A percentile compares a stretch with the other conserved stretches of the same genome.
These are phyloP conservation scores for Moniliophthora roreri DNA, from an alignment of 1,284 basidiomycete genomes.

Conservation along the genomic window DNA sequence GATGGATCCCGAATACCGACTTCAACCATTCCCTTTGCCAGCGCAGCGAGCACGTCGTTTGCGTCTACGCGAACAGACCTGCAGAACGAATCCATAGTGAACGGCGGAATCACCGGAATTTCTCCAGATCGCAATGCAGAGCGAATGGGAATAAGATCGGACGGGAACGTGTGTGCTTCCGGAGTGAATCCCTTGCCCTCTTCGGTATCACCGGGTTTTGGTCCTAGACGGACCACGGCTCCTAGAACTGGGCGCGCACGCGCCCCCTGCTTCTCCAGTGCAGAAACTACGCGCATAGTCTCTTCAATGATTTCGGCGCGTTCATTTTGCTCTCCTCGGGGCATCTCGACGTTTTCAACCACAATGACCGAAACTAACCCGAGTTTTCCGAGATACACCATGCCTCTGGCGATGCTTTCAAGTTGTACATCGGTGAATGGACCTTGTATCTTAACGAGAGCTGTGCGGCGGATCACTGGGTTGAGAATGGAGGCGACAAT, in stretches of 20 bases:
- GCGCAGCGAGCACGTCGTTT: constrained; percentile 89
- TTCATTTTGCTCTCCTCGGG: constrained; percentile 66
- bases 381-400: constrained; percentile 94
- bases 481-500: constrained; percentile 84
- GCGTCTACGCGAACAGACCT: constrained; percentile 84
- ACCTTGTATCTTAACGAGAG: constrained; percentile 96
- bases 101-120: constrained; percentile 95
- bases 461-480: constrained; percentile 81
- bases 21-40: constrained; percentile 87
- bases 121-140: constrained; percentile 90
- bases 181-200: constrained; percentile 39
- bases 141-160: constrained; percentile 81
- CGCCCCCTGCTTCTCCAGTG: constrained; percentile 84
- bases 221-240: constrained; percentile 82
- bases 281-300: constrained; percentile 82
- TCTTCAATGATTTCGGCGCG: constrained; percentile 64
- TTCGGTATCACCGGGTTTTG: constrained; percentile 65
- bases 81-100: constrained; percentile 90
- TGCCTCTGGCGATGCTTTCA: constrained; percentile 89
- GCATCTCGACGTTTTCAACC: constrained; percentile 84
- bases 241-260: constrained; percentile 86
- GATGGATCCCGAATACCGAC: constrained; percentile 42
- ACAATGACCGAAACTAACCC: constrained; percentile 95
- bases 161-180: constrained; percentile 74
- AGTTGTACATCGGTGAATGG: constrained; percentile 96